A percentile compares a stretch with the other conserved stretches of the same genome.
Evolutionary conservation across 768 basidiomycete genomes (phyloP).

Genomic region (Kwoniella sp.): DNA sequence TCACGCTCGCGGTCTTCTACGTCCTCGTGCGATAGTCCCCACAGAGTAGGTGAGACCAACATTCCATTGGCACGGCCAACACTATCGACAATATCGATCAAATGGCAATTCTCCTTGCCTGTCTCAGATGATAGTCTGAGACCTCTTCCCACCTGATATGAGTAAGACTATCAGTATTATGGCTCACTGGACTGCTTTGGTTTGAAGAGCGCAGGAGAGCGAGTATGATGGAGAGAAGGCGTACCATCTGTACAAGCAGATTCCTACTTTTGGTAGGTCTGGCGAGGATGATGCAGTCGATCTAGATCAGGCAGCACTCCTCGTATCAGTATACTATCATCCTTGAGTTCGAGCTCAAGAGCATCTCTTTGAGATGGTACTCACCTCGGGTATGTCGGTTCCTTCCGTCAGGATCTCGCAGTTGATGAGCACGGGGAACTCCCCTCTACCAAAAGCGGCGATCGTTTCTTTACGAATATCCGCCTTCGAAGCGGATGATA

Average conservation of each 20-base stretch:
- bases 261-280: slow-evolving; percentile 87
- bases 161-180: neutral
- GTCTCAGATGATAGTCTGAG: slow-evolving; percentile 80
- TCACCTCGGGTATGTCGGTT: slow-evolving; percentile 80
- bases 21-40: slow-evolving; percentile 69
- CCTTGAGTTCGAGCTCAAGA: too few species aligned
- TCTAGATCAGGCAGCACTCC: slow-evolving; percentile 54
- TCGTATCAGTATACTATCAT: too few species aligned
- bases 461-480: slow-evolving; percentile 68
- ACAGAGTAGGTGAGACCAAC: slow-evolving; percentile 76
- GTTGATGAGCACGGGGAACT: slow-evolving; percentile 84
- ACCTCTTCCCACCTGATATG: slow-evolving; percentile 78
- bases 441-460: slow-evolving; percentile 67
- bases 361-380: slow-evolving; percentile 2
- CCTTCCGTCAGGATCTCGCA: slow-evolving; percentile 95
- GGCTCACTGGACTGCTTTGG: neutral
- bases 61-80: slow-evolving; percentile 69
- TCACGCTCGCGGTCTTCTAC: slow-evolving; percentile 62
- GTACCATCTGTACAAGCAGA: slow-evolving; percentile 88
- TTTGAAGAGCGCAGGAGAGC: neutral
- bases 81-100: slow-evolving; percentile 90
- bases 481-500: slow-evolving; percentile 70
- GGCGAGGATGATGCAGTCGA: slow-evolving; percentile 86
- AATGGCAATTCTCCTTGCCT: slow-evolving; percentile 77
- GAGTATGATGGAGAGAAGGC: too few species aligned